Conservation (phyloP, 2,329 filamentous ascomycete species). For the Colletotrichum tropicale region DNA sequence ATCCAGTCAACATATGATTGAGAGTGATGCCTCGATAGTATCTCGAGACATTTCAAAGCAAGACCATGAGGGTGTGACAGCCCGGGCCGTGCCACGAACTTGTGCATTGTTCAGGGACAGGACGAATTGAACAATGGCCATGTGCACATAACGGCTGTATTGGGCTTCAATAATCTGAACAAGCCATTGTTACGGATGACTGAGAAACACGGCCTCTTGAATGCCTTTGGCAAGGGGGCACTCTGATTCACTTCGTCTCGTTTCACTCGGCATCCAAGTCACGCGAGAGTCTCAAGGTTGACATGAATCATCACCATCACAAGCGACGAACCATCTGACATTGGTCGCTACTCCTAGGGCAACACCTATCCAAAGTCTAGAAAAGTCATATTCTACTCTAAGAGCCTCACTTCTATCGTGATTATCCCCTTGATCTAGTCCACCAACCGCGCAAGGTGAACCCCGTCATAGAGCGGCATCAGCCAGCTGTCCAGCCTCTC, state of each 20-base stretch:
- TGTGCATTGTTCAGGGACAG: neutral
- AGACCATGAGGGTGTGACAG: neutral
- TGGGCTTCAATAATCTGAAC: neutral
- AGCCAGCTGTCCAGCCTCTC: constrained; percentile 43
- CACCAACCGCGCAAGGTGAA: constrained; percentile 39
- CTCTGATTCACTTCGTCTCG: too few species aligned
- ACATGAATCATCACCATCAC: too few species aligned
- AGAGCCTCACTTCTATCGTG: neutral
- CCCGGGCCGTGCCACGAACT: neutral
- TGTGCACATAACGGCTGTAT: neutral
- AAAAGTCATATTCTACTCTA: neutral
- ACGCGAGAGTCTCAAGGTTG: too few species aligned
- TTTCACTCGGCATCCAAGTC: too few species aligned
- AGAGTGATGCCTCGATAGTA: neutral
- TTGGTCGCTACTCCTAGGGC: too few species aligned
- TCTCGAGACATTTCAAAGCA: neutral
- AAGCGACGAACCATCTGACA: too few species aligned
- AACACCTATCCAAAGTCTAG: too few species aligned
- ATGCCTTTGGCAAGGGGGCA: neutral
- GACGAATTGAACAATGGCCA: accelerated
- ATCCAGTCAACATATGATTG: neutral
- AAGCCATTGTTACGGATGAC: neutral
- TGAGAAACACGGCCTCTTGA: neutral
- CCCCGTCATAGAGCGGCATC: constrained; percentile 47
- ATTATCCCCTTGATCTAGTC: constrained; percentile 27